A percentile compares a stretch with the other conserved stretches of the same genome.
Conservation (phyloP, 805 yeast genomes). For the Nematodospora valgi region DNA sequence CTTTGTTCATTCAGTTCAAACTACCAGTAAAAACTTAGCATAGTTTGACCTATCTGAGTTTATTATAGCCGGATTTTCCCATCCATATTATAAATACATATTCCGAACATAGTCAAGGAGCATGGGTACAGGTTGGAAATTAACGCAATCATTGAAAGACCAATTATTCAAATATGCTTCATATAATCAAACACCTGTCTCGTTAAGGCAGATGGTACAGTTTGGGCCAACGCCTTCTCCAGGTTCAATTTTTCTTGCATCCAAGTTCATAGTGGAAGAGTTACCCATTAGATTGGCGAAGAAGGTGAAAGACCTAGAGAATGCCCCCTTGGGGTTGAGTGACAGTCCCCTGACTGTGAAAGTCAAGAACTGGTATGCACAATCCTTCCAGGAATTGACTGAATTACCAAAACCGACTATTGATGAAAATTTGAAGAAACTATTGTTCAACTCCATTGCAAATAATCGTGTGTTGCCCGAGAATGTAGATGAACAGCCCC, state of each 20-base stretch:
- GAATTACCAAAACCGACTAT: slow-evolving; percentile 56
- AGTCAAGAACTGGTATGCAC: slow-evolving; percentile 88
- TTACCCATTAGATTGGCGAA: slow-evolving; percentile 84
- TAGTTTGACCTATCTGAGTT: too few relatives aligned
- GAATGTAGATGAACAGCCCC: neutral
- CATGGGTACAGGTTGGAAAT: slow-evolving; percentile 48
- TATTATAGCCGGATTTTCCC: too few relatives aligned
- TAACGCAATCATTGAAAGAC: slow-evolving; percentile 48
- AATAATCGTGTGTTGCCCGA: slow-evolving; percentile 19
- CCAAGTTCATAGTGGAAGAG: slow-evolving; percentile 81
- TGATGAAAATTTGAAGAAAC: slow-evolving; percentile 35
- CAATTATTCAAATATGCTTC: slow-evolving; percentile 63
- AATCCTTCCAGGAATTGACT: slow-evolving; percentile 81
- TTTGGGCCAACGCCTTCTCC: slow-evolving; percentile 79
- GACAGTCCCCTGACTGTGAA: slow-evolving; percentile 71
- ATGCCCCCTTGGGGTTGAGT: slow-evolving; percentile 70
- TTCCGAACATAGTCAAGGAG: too few relatives aligned
- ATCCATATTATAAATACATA: too few relatives aligned
- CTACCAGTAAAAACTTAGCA: too few relatives aligned
- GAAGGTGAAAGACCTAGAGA: slow-evolving; percentile 79
- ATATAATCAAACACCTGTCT: slow-evolving; percentile 79
- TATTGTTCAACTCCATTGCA: slow-evolving; percentile 19
- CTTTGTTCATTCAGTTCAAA: too few relatives aligned
- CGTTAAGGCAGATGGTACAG: slow-evolving; percentile 86
- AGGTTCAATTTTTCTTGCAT: slow-evolving; percentile 77